Percentiles rank a stretch among this genome's conserved stretches.
phyloP scores from a whole-genome alignment of 768 basidiomycete genomes.

The Sporobolomyces phaffii region DNA sequence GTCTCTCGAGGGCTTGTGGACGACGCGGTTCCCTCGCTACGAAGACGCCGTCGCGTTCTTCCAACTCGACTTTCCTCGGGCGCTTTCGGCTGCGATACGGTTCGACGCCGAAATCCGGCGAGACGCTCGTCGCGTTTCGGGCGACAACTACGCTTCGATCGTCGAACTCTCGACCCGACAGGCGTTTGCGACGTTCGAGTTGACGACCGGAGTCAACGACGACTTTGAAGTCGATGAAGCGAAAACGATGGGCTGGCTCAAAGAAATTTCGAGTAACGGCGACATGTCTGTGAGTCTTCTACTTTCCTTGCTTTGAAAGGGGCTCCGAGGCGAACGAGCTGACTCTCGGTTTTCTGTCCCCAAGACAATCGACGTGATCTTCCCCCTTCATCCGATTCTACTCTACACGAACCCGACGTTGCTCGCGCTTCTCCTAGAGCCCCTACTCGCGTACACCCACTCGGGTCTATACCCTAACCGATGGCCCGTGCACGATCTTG shows the following conservation, averaged over 20 bases:
- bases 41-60: slow-evolving; percentile 20
- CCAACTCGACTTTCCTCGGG: slow-evolving; percentile 17
- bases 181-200: slow-evolving; percentile 37
- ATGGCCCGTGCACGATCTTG: slow-evolving; percentile 34
- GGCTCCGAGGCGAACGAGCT: too few species aligned
- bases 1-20: slow-evolving; percentile 19
- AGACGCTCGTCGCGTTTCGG: slow-evolving; percentile 31
- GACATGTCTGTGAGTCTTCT: slow-evolving; percentile 20
- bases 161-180: slow-evolving; percentile 38
- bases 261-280: slow-evolving; percentile 22
- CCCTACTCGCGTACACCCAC: slow-evolving; percentile 23
- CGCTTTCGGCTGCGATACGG: background rate
- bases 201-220: slow-evolving; percentile 29
- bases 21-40: background rate
- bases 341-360: too few species aligned
- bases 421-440: slow-evolving; percentile 26
- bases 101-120: slow-evolving; percentile 31
- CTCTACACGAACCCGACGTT: slow-evolving; percentile 38
- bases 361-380: slow-evolving; percentile 41
- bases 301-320: too few species aligned
- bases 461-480: slow-evolving; percentile 34
- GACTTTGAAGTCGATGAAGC: slow-evolving; percentile 11
- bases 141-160: slow-evolving; percentile 34
- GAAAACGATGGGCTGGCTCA: slow-evolving; percentile 30
- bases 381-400: slow-evolving; percentile 37